Percentiles rank a stretch among this genome's conserved stretches.
Evolutionary conservation across 768 basidiomycete species (phyloP).

Genomic region (Tricholoma hemisulphureum): DNA sequence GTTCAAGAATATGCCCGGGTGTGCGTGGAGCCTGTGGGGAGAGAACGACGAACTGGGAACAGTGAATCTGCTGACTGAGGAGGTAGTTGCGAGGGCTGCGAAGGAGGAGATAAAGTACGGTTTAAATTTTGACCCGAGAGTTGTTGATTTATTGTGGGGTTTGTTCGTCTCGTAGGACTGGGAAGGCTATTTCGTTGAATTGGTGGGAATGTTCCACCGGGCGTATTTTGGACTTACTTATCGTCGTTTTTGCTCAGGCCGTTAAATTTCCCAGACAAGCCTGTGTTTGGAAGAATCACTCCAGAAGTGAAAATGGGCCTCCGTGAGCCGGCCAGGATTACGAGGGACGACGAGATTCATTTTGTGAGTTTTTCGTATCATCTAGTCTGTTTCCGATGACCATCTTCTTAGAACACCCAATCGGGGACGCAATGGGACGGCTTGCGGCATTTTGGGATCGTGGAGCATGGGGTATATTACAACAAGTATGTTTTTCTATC

Average conservation of each 20-base stretch:
- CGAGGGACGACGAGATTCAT: slow-evolving; percentile 53
- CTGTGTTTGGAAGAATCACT: slow-evolving; percentile 51
- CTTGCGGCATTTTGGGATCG: slow-evolving; percentile 54
- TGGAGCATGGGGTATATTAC: slow-evolving; percentile 56
- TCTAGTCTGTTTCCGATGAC: neutral
- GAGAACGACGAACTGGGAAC: slow-evolving; percentile 65
- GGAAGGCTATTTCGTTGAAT: slow-evolving; percentile 57
- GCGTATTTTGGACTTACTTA: neutral
- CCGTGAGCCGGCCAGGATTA: slow-evolving; percentile 23
- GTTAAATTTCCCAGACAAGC: slow-evolving; percentile 66
- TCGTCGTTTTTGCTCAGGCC: slow-evolving; percentile 42
- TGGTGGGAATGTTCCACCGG: slow-evolving; percentile 43
- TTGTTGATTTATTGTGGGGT: neutral
- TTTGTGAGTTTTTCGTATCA: slow-evolving; percentile 39
- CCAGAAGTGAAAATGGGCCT: slow-evolving; percentile 49
- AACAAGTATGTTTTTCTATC: slow-evolving; percentile 46
- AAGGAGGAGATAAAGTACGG: slow-evolving; percentile 51
- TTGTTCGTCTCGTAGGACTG: slow-evolving; percentile 35
- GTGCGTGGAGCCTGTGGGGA: slow-evolving; percentile 72
- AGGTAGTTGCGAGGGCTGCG: slow-evolving; percentile 58
- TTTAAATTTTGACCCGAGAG: neutral
- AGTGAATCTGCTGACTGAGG: slow-evolving; percentile 61
- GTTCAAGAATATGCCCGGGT: slow-evolving; percentile 57
- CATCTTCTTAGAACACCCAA: slow-evolving; percentile 58
- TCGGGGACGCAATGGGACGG: slow-evolving; percentile 74